Evolutionary conservation across 495 filamentous ascomycete species (phyloP).

Genomic region (Penicillium maclennaniae): DNA sequence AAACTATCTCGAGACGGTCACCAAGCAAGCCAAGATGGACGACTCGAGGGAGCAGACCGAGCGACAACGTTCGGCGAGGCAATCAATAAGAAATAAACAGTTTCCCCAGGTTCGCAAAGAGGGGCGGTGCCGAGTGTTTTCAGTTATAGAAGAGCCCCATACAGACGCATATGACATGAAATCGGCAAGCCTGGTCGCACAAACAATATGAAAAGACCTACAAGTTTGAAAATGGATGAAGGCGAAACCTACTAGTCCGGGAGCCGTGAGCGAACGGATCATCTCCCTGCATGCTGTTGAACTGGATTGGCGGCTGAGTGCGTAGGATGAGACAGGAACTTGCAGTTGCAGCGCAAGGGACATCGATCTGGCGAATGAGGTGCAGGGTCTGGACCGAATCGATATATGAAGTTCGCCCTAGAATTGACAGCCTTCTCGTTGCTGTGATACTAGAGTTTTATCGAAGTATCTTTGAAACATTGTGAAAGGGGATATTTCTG

Average conservation of each 20-base stretch:
- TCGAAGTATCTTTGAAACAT: not conserved
- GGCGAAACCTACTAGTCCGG: constrained; percentile 18
- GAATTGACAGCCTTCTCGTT: not conserved
- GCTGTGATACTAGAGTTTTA: not conserved
- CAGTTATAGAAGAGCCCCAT: constrained; percentile 4
- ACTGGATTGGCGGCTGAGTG: constrained; percentile 20
- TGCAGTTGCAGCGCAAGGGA: constrained; percentile 25
- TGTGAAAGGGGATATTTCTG: not conserved
- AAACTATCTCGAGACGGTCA: not conserved
- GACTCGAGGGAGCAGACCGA: not conserved
- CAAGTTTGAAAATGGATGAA: constrained; percentile 11
- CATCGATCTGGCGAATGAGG: constrained; percentile 11
- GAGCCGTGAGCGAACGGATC: constrained; percentile 6
- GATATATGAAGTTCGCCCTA: not conserved
- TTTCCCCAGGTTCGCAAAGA: constrained; percentile 4
- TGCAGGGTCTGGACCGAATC: not conserved
- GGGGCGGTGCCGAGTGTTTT: not conserved
- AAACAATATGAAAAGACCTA: constrained; percentile 15
- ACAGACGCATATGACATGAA: not conserved
- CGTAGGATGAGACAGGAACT: constrained; percentile 18
- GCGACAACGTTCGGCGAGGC: not conserved
- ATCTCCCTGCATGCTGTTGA: constrained; percentile 22
- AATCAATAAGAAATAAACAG: constrained; percentile 8
- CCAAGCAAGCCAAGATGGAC: not conserved
- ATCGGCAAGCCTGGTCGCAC: constrained; percentile 3